phyloP scores from a whole-genome alignment of 2,329 filamentous ascomycete genomes.

The Tolypocladium tundrense region DNA sequence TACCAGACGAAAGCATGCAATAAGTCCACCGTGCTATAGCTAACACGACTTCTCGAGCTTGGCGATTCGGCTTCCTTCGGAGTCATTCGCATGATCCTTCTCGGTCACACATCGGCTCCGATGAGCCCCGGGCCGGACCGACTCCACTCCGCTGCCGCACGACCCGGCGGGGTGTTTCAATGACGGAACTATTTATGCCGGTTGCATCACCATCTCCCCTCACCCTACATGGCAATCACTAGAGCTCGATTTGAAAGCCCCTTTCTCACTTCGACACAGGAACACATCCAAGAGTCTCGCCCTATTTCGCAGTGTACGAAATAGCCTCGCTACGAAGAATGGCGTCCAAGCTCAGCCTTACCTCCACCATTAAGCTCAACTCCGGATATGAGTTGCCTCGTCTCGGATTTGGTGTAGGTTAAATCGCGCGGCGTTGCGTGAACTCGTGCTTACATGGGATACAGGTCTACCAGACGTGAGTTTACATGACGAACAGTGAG shows the following conservation, averaged over 20 bases:
- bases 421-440: not conserved
- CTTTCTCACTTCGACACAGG: not conserved
- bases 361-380: constrained; percentile 41
- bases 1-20: not conserved
- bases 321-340: constrained; percentile 22
- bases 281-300: not conserved
- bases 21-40: not conserved
- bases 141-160: not conserved
- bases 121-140: not conserved
- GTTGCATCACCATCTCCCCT: not conserved
- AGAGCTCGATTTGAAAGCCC: no score
- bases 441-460: constrained; percentile 1
- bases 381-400: constrained; percentile 43
- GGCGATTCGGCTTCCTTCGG: not conserved
- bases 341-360: constrained; percentile 33
- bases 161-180: not conserved
- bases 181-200: not conserved
- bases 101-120: not conserved
- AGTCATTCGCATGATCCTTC: not conserved
- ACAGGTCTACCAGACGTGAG: constrained; percentile 45
- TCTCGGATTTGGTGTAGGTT: constrained; percentile 43
- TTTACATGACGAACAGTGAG: not conserved
- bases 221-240: not conserved
- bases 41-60: not conserved
- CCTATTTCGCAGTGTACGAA: constrained; percentile 2